Percentiles rank a stretch among this genome's conserved stretches.
These are phyloP conservation scores for Strigomonas culicis DNA, from an alignment of 208 protist species.

Conservation along the genomic window DNA sequence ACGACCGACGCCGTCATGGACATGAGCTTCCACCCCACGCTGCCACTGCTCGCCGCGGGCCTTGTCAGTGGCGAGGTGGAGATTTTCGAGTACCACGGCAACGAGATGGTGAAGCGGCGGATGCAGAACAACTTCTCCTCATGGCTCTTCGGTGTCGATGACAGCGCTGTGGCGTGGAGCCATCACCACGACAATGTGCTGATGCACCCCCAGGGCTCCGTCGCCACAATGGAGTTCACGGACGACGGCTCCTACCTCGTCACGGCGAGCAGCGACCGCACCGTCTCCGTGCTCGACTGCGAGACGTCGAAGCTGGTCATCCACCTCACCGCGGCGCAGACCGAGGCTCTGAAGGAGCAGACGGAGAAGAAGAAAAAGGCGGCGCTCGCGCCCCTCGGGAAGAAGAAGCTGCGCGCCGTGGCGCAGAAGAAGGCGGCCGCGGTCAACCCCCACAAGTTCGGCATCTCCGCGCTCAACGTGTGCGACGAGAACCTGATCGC, in stretches of 20 bases:
- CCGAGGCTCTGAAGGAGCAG: not conserved
- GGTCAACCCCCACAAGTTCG: slow-evolving; percentile 84
- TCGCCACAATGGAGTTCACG: slow-evolving; percentile 86
- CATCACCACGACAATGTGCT: slow-evolving; percentile 68
- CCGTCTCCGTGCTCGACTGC: slow-evolving; percentile 82
- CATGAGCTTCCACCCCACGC: slow-evolving; percentile 69
- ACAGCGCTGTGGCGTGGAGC: slow-evolving; percentile 44
- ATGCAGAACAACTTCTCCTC: slow-evolving; percentile 65
- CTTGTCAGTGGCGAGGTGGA: slow-evolving; percentile 82
- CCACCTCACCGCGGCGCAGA: slow-evolving; percentile 34
- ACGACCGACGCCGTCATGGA: slow-evolving; percentile 62
- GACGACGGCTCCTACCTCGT: slow-evolving; percentile 84
- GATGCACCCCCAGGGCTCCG: slow-evolving; percentile 72
- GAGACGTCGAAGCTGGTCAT: slow-evolving; percentile 60
- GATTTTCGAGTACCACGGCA: slow-evolving; percentile 62
- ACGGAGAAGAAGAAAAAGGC: slow-evolving; percentile 5
- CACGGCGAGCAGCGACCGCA: slow-evolving; percentile 74
- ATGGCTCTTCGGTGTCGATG: slow-evolving; percentile 55
- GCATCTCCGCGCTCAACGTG: slow-evolving; percentile 81
- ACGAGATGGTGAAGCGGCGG: slow-evolving; percentile 61
- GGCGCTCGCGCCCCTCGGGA: not conserved
- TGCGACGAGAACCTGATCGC: slow-evolving; percentile 82
- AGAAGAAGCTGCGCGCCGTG: slow-evolving; percentile 18
- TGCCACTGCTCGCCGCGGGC: slow-evolving; percentile 70
- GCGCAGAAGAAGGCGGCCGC: slow-evolving; percentile 4